These are phyloP conservation scores for Nakazawaea ernobii DNA, from an alignment of 805 yeast genomes.

Conservation along the genomic window DNA sequence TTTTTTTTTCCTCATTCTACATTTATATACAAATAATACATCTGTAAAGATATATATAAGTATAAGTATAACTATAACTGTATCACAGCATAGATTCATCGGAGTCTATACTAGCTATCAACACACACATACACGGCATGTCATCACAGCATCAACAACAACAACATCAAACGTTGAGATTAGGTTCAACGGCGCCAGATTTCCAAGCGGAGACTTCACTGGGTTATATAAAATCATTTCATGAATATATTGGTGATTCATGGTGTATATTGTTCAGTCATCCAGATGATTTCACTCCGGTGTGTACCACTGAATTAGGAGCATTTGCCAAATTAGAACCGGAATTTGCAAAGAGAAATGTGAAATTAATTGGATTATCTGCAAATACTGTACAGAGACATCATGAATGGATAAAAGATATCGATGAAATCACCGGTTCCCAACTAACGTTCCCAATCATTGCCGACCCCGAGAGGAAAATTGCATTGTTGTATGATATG, in stretches of 20 bases:
- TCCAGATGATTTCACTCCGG: constrained; percentile 77
- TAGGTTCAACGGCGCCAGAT: constrained; percentile 67
- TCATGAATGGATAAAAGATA: constrained; percentile 65
- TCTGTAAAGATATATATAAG: too few relatives aligned
- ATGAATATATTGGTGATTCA: constrained; percentile 52
- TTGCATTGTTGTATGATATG: constrained; percentile 63
- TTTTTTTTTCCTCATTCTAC: too few relatives aligned
- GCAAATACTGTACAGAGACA: constrained; percentile 61
- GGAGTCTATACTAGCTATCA: too few relatives aligned
- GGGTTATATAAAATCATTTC: constrained; percentile 50
- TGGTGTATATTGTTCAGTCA: constrained; percentile 71
- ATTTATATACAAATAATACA: too few relatives aligned
- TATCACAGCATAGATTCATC: too few relatives aligned
- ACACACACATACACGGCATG: too few relatives aligned
- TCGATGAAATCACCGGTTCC: constrained; percentile 60
- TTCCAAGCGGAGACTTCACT: constrained; percentile 57
- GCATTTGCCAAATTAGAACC: constrained; percentile 70
- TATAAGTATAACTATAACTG: too few relatives aligned
- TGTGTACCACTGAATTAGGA: constrained; percentile 74
- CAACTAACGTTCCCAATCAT: constrained; percentile 59
- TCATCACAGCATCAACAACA: neutral
- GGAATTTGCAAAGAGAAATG: constrained; percentile 59
- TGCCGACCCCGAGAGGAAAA: constrained; percentile 58
- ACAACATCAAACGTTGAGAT: constrained; percentile 26
- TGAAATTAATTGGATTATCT: constrained; percentile 63